Conservation (phyloP, 179 eudicot species). For the Corrigiola litoralis region DNA sequence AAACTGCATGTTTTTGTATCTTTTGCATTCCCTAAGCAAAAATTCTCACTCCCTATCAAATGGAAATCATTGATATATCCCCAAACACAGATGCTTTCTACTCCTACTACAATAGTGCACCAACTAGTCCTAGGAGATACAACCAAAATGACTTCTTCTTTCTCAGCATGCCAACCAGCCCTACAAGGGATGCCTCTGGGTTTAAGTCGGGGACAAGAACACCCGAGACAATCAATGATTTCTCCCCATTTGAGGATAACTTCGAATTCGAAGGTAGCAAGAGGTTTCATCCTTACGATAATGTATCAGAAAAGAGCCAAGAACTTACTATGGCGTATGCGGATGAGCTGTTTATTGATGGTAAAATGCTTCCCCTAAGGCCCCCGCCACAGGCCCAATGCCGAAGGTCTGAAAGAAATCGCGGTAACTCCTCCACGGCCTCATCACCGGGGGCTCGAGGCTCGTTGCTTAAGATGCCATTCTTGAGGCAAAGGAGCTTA, state of each 20-base stretch:
- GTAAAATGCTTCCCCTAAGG: slow-evolving; percentile 55
- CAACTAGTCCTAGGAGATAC: slow-evolving; percentile 37
- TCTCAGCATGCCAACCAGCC: slow-evolving; percentile 54
- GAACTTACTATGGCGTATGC: slow-evolving; percentile 52
- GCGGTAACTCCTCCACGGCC: slow-evolving; percentile 24
- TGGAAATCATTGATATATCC: slow-evolving; percentile 10
- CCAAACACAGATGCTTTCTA: slow-evolving; percentile 22
- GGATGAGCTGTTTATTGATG: slow-evolving; percentile 58
- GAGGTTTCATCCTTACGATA: slow-evolving; percentile 17
- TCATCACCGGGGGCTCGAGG: slow-evolving; percentile 46
- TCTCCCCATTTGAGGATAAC: slow-evolving; percentile 18
- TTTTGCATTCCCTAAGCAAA: slow-evolving; percentile 1
- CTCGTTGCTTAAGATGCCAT: slow-evolving; percentile 29
- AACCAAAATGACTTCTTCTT: slow-evolving; percentile 28
- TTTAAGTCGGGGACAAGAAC: slow-evolving; percentile 20
- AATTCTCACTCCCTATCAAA: slow-evolving; percentile 1
- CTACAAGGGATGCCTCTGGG: slow-evolving; percentile 17
- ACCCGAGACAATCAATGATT: background rate
- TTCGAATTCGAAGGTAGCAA: slow-evolving; percentile 60
- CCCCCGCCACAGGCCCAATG: slow-evolving; percentile 53
- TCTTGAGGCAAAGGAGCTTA: slow-evolving; percentile 25
- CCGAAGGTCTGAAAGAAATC: background rate
- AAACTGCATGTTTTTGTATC: background rate
- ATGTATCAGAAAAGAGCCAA: slow-evolving; percentile 13
- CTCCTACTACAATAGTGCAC: slow-evolving; percentile 43